phyloP scores from a whole-genome alignment of 208 protist species.

The Trypanosoma avium region DNA sequence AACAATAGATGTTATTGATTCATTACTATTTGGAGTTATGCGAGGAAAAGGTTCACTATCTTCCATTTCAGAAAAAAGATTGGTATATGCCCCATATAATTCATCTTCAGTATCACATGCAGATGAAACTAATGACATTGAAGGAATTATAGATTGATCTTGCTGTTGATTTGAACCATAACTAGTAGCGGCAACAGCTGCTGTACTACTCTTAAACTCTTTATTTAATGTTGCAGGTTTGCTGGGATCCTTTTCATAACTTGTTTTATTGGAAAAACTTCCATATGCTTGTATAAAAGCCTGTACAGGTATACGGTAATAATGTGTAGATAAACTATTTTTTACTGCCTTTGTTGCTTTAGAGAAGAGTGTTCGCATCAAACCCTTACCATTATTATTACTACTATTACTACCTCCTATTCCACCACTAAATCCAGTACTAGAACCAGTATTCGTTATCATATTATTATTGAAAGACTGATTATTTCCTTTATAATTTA shows the following conservation, averaged over 20 bases:
- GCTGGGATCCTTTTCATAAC: slow-evolving; percentile 16
- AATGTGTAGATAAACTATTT: slow-evolving; percentile 29
- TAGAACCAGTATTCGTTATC: neutral
- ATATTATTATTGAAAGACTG: neutral
- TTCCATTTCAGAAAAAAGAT: neutral
- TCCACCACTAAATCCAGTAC: slow-evolving; percentile 8
- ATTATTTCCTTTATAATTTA: neutral
- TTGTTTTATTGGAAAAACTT: slow-evolving; percentile 25
- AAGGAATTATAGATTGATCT: neutral
- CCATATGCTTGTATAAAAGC: slow-evolving; percentile 33
- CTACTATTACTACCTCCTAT: slow-evolving; percentile 23
- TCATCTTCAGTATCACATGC: slow-evolving; percentile 12
- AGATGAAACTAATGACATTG: neutral
- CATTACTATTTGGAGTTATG: slow-evolving; percentile 16
- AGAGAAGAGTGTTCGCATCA: slow-evolving; percentile 44
- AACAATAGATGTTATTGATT: slow-evolving; percentile 7
- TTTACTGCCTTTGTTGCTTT: slow-evolving; percentile 75
- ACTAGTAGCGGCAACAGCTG: neutral
- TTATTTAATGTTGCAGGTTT: slow-evolving; percentile 14
- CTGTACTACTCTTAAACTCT: slow-evolving; percentile 7
- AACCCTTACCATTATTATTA: slow-evolving; percentile 4
- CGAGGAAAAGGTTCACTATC: neutral
- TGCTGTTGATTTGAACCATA: neutral
- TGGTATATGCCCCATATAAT: slow-evolving; percentile 6
- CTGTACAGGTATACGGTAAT: slow-evolving; percentile 20